Percentiles rank a stretch among this genome's conserved stretches.
phyloP scores from a whole-genome alignment of 1,284 basidiomycete genomes.

The Fomitopsis betulina region DNA sequence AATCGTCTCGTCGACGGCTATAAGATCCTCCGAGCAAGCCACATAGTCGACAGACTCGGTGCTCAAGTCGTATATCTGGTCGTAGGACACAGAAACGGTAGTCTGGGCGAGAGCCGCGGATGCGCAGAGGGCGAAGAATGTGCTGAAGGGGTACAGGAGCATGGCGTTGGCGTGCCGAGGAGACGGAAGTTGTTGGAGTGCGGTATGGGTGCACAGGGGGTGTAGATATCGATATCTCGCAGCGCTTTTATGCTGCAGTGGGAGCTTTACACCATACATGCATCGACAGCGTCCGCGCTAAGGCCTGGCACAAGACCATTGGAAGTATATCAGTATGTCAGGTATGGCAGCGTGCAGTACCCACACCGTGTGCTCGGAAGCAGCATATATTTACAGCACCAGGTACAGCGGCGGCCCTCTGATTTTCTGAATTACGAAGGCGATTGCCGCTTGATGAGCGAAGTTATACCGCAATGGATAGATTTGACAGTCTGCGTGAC shows the following conservation, averaged over 20 bases:
- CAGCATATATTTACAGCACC: neutral
- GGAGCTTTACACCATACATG: neutral
- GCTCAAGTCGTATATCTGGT: slow-evolving; percentile 37
- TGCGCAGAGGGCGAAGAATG: slow-evolving; percentile 15
- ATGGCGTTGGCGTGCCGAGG: too few relatives aligned
- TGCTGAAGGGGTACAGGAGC: slow-evolving; percentile 19
- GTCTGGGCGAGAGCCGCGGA: slow-evolving; percentile 19
- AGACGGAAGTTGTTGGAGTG: too few relatives aligned
- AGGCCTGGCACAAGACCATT: neutral
- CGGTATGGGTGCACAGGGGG: neutral
- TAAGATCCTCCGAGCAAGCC: slow-evolving; percentile 47
- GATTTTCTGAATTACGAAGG: neutral
- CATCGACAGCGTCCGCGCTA: neutral
- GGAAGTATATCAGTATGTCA: neutral
- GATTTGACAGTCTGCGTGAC: neutral
- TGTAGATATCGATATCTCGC: neutral
- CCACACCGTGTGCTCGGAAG: neutral
- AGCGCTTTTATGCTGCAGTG: neutral
- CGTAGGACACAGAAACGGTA: slow-evolving; percentile 36
- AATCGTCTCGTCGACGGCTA: slow-evolving; percentile 37
- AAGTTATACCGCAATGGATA: neutral
- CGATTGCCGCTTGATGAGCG: neutral
- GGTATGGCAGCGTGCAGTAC: neutral
- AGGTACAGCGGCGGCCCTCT: neutral
- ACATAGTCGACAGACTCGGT: slow-evolving; percentile 30